Evolutionary conservation across 768 basidiomycete genomes (phyloP), one percentile per base, ranked within the genome.

Genomic region (Calocybe gangraenosa): DNA sequence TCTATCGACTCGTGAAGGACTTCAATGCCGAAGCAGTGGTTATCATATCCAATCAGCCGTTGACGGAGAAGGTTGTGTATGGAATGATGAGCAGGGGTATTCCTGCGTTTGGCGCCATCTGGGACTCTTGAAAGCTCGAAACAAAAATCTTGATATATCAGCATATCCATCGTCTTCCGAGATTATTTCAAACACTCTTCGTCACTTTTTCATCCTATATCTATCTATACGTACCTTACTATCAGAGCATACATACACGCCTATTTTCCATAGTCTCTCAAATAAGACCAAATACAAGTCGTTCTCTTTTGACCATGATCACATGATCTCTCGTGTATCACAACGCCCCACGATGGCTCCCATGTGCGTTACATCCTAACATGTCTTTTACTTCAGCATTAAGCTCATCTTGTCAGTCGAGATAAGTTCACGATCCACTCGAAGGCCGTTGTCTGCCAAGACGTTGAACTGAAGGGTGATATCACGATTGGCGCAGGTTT

Each of bases 391-490:
- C 3, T 1, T 5, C 21, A 14, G 1, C 17, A 19, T 13, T 22
- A 43, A n/a, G 34, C 14, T 25, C 3, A 38, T 11, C 23, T 18
- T 22, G 5, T 3, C 58, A 92, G 90, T 65, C 86, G 87, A 53
- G 87, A 92, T 70, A 89, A 87, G 61, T 85, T 89, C 58, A 87
- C 84, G 5, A 90, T 96, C 36, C 91, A 95, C 53, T 88, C 92
- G 2, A 91, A 84, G 60, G 87, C 92, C 5, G 76, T 95, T 38
- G 87, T 97, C 21, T 92, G 90, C 60, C 87, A 92, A 59, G 93
- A 96, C 68, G 89, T 91, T 22, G 93, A 97, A 51, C 74, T 98
- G 55, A 90, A 91, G 61, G 95, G 96, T 40, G 87, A 93, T 57
- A 88, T 95, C 43, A 94, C 92, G 15, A 87, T 99, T 46, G 93